Base-by-base conservation (phyloP, 2,329 filamentous ascomycete genomes). In the Coniochaeta sp. region DNA sequence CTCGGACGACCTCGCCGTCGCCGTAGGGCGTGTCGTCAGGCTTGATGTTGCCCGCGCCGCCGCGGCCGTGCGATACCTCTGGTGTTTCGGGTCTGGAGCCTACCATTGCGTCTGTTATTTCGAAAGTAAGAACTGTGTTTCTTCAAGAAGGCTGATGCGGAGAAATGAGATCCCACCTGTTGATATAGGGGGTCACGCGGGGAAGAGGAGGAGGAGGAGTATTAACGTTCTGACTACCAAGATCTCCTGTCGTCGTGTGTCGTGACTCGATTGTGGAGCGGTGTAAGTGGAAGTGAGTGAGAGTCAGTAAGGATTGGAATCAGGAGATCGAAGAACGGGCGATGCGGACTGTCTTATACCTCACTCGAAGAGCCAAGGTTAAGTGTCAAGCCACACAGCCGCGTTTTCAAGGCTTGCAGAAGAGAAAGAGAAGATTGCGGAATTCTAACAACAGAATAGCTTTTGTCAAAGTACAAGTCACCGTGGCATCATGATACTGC, bases 41-140 rank as follows among this genome's bases (percentile, higher is more conserved):
- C 56, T 72, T 74, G 65, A 85, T 82, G 66, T 85, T 85, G 60
- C 82, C 81, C 18, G 77, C 78, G 58, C 80, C 80, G 54, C 80
- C 80, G 56, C 80, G 77, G 58, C 80, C 80, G 68, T 83, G 79
- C 14, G 79, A 82, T 49, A 82, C 75, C 63, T 82, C 78, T 50
- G 68, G 58, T 12, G 60, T 59, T 20, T 18, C 18, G 18, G 45
- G 45, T 48, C 45, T 48, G 45, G 45, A 48, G 26, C 26, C 28
- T 31, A 22, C n/a, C 45, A 48, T 48, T 48, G 45, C 28, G 28
- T 28, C 26, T 48, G 5, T 22, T 14, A 3, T 6, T 28, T 31
- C n/a, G n/a, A n/a, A n/a, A n/a, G n/a, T 31, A 9, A n/a, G 28
- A 31, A 20, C 7, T n/a, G n/a, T n/a, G 28, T n/a, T n/a, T n/a